These are phyloP conservation scores for Candida silvatica DNA, from an alignment of 805 yeast genomes.

Conservation along the genomic window DNA sequence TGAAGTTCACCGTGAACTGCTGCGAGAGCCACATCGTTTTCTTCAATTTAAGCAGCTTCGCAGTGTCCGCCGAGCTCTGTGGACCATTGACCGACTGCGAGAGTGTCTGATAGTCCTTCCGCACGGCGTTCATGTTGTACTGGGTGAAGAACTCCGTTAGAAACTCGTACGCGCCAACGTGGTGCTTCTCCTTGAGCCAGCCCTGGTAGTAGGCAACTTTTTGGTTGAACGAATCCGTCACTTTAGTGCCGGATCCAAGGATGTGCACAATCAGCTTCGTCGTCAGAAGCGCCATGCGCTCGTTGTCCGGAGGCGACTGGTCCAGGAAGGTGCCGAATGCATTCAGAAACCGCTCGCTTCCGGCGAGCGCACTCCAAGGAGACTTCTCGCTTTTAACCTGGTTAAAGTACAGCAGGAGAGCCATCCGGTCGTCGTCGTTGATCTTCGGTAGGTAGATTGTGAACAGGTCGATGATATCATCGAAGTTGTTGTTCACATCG, in stretches of 20 bases:
- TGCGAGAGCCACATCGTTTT: constrained; percentile 25
- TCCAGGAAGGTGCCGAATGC: constrained; percentile 10
- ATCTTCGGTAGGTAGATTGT: constrained; percentile 8
- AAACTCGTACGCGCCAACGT: constrained; percentile 11
- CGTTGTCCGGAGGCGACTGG: constrained; percentile 3
- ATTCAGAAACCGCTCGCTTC: constrained; percentile 9
- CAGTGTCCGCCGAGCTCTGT: constrained; percentile 8
- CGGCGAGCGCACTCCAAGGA: constrained; percentile 15
- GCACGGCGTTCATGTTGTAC: constrained; percentile 12
- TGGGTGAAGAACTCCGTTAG: constrained; percentile 10
- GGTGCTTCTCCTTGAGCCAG: constrained; percentile 7
- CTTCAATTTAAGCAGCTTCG: constrained; percentile 17
- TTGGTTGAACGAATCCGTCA: constrained; percentile 11
- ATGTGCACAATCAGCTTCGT: constrained; percentile 16
- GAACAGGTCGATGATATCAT: constrained; percentile 17
- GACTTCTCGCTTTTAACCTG: constrained; percentile 14
- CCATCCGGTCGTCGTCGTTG: constrained; percentile 13
- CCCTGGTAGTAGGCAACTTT: constrained; percentile 10
- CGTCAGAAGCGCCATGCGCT: constrained; percentile 14
- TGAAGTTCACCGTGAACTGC: constrained; percentile 18
- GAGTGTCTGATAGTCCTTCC: constrained; percentile 11
- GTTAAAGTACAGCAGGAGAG: constrained; percentile 18
- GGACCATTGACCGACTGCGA: constrained; percentile 6
- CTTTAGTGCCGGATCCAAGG: constrained; percentile 7
- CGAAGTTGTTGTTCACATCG: constrained; percentile 18